phyloP scores from a whole-genome alignment of 176 grass and related monocot genomes.

The Oryza nivara region DNA sequence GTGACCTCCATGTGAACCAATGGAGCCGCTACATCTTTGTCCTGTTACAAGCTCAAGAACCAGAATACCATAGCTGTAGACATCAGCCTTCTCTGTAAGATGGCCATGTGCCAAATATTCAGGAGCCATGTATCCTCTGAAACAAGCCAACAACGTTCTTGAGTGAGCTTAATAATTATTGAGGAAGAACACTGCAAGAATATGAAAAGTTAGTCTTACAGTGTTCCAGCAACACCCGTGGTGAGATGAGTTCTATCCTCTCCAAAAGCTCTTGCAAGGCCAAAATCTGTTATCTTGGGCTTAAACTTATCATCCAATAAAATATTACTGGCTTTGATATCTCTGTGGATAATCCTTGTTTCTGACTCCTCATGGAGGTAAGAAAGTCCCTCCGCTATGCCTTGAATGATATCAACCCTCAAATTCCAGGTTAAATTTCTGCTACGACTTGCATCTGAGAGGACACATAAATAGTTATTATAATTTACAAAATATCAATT shows the following conservation, averaged over 20 bases:
- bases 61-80: conserved; percentile 79
- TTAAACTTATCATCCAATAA: conserved; percentile 84
- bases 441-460: conserved; percentile 58
- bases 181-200: neutral
- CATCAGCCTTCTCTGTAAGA: conserved; percentile 82
- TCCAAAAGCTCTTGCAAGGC: conserved; percentile 73
- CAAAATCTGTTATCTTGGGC: conserved; percentile 90
- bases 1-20: conserved; percentile 59
- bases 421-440: conserved; percentile 67
- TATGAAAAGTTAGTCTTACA: conserved; percentile 48
- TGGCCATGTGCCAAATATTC: conserved; percentile 84
- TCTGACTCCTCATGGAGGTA: conserved; percentile 86
- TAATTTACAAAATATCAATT: neutral
- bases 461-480: conserved; percentile 18
- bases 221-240: conserved; percentile 78
- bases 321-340: conserved; percentile 96
- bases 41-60: conserved; percentile 78
- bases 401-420: conserved; percentile 72
- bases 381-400: conserved; percentile 80
- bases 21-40: conserved; percentile 64
- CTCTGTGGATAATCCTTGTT: conserved; percentile 80
- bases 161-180: conserved; percentile 33
- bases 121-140: conserved; percentile 93
- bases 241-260: conserved; percentile 82
- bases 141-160: conserved; percentile 38